These are phyloP conservation scores for Pleurotus giganteus DNA, from an alignment of 768 basidiomycete genomes.

Conservation along the genomic window DNA sequence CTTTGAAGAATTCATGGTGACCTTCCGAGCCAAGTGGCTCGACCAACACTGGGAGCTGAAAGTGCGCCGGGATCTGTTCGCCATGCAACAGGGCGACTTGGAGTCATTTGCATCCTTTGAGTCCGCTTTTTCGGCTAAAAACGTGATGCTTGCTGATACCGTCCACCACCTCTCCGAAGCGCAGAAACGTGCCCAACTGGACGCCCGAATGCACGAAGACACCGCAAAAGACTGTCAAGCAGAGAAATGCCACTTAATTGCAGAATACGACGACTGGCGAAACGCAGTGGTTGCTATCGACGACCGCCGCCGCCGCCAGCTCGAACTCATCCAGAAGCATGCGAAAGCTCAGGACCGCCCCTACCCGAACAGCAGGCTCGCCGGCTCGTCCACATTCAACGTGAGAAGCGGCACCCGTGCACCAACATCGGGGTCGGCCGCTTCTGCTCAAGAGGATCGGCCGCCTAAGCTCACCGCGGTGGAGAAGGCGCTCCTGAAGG, in stretches of 20 bases:
- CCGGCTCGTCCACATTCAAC: background rate
- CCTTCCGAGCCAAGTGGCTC: slow-evolving; percentile 12
- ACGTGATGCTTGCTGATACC: slow-evolving; percentile 15
- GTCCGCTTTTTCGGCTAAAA: slow-evolving; percentile 8
- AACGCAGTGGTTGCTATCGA: background rate
- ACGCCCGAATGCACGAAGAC: background rate
- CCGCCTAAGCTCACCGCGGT: slow-evolving; percentile 1
- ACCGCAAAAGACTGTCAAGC: background rate
- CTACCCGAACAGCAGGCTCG: background rate
- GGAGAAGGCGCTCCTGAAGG: slow-evolving; percentile 13
- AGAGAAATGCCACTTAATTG: background rate
- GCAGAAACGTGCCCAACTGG: background rate
- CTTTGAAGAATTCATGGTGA: slow-evolving; percentile 15
- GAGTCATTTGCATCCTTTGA: slow-evolving; percentile 18
- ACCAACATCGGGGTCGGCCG: background rate
- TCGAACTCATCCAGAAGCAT: background rate
- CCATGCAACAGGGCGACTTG: background rate
- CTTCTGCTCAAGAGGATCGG: background rate
- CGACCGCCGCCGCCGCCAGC: background rate
- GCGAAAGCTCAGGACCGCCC: too few species aligned
- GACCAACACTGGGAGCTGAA: slow-evolving; percentile 15
- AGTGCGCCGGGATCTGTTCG: slow-evolving; percentile 4
- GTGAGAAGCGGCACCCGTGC: background rate
- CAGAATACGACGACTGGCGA: too few species aligned
- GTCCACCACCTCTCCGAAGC: background rate